These are phyloP conservation scores for Persicaria tinctoria DNA, from an alignment of 148 eudicot species.

Conservation along the genomic window DNA sequence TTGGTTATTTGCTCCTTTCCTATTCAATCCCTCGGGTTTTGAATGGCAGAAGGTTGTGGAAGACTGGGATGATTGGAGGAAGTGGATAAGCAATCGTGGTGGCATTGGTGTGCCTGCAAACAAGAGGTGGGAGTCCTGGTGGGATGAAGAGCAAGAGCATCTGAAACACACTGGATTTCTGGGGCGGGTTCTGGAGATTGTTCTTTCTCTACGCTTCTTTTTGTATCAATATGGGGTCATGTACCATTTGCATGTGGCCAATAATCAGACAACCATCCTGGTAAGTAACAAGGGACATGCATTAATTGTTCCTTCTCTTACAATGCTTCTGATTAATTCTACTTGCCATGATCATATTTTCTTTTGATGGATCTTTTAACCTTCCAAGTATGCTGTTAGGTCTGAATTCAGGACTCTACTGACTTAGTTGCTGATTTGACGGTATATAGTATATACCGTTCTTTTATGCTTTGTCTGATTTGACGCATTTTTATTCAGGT, in stretches of 20 bases:
- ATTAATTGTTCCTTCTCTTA: background rate
- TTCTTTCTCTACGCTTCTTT: constrained; percentile 26
- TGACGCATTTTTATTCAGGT: constrained; percentile 29
- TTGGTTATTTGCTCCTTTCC: constrained; percentile 55
- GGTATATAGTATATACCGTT: background rate
- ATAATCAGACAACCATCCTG: constrained; percentile 9
- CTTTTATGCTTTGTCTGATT: constrained; percentile 6
- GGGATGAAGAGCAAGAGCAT: constrained; percentile 32
- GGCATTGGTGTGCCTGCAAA: constrained; percentile 44
- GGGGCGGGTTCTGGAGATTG: constrained; percentile 23
- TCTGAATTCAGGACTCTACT: too few relatives aligned
- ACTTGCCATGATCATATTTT: background rate
- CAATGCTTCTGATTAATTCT: constrained; percentile 9
- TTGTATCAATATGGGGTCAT: constrained; percentile 29
- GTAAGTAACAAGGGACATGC: background rate
- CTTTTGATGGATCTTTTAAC: too few relatives aligned
- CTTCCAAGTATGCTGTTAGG: too few relatives aligned
- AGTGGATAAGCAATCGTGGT: constrained; percentile 41
- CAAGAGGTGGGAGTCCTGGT: constrained; percentile 35
- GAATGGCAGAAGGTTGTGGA: constrained; percentile 43
- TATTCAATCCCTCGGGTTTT: constrained; percentile 23
- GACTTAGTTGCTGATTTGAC: background rate
- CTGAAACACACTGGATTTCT: constrained; percentile 11
- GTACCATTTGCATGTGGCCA: constrained; percentile 25
- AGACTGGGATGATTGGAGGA: constrained; percentile 44